Base-by-base conservation (phyloP, 257 asterid genomes). In the Linderniella brevidens region DNA sequence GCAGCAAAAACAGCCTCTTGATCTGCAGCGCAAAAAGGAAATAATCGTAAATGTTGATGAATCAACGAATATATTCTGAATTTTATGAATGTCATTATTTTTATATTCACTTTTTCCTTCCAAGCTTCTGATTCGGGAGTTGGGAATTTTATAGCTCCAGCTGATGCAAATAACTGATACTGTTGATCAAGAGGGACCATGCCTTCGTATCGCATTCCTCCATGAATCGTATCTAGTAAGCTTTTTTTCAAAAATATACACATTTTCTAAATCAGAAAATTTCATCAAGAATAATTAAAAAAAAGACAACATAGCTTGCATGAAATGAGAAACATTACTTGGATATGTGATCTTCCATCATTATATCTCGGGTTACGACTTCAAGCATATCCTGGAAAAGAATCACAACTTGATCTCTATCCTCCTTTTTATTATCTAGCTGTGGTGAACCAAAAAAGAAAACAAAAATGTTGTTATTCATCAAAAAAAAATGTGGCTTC, bases 371-470 rank as follows among this genome's bases (percentile, higher is more conserved):
- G 19, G 93, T 75, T 62, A 90, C 96, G 29, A 90, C 96, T 75
- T 90, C 98, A 49, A 90, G 79, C 98, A 90, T 81, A 62, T 90
- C 98, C 74, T 90, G 98, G 80, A 90, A 81, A 64, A 90, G 96
- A 66, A 90, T 79, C 57, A 90, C 92, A 69, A 90, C 92, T 62
- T 73, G 96, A 75, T 90, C 98, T 77, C 96, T 78, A 19, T 90
- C 96, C 66, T 81, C 96, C 56, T 56, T 90, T 71, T 82, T 77
- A 57, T 90, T 90, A 15, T 73, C 94, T 25, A 78, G 75, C 98
- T 90, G 92, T 66, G 68, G 60, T 25, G 32, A 25, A 25, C 32
- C 32, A 51, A 44, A 50, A 38, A 60, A 58, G 35, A 14, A 58
- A n/a, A n/a, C n/a, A n/a, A n/a, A n/a, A n/a, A n/a, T n/a, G n/a